Base-by-base conservation (phyloP, 2,329 filamentous ascomycete genomes). In the Paramyrothecium sp. region DNA sequence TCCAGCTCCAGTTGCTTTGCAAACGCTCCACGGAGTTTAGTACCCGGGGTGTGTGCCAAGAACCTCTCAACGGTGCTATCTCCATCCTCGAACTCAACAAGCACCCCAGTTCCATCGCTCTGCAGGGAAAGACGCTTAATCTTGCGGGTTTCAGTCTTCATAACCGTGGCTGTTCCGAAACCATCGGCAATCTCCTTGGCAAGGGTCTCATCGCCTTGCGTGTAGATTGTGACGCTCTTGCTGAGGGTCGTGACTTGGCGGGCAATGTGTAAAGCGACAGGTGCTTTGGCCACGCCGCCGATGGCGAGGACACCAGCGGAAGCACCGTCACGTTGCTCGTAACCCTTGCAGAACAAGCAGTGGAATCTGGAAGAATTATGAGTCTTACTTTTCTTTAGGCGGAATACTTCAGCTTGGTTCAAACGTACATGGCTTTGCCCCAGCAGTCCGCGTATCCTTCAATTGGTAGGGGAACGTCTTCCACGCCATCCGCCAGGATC, bases 331-430 rank as follows among this genome's bases (percentile, higher is more conserved):
- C 75, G 71, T 48, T 83, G 78, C 63, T 85, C 81, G 65, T 74
- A 84, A 8, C 82, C 82, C 57, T 83, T 74, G 66, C 80, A 84
- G 60, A 77, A 81, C 1, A 84, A 73, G 63, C 81, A 85, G 60
- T 84, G 80, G 61, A 79, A 84, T 46, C 74, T 77, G 26, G 7
- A 30, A 33, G 8, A 20, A 17, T 7, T 33, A 17, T 51, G 19
- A 51, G 23, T 19, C n/a, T 26, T 26, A 20, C 49, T 51, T n/a
- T 22, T 16, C 5, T 12, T 44, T 16, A 16, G 38, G 13, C 13
- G 13, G 13, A 44, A 16, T 44, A 38, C 22, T 3, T 21, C 26
- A 11, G 23, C 11, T 10, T 13, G 22, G 17, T 3, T 30, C 13
- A 11, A 3, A 51, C 49, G 11, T 55, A 79, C 75, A 80, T 79